Base-by-base conservation (phyloP, 2,329 filamentous ascomycete genomes). In the Trichoderma asperellum region DNA sequence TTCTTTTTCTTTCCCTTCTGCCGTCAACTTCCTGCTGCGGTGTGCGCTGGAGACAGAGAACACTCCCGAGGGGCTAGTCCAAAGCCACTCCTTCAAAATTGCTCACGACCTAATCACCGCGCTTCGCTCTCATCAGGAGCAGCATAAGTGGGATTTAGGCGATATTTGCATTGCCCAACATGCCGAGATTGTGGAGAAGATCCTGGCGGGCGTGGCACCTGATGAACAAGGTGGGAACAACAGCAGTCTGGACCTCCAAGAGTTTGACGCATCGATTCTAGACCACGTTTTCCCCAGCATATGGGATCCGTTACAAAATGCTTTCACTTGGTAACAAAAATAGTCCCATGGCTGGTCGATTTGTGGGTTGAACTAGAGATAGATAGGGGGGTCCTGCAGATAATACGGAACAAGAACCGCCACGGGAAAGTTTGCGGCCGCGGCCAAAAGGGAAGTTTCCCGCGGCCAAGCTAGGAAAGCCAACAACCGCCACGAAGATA, bases 121-220 rank as follows among this genome's bases (percentile, higher is more conserved):
- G 1, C 75, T 87, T 16, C 78, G 77, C 14, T 70, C 72, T 0
- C 82, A 85, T 56, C 80, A 79, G 2, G 76, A 81, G 21, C 74
- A 77, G 5, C 76, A 75, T 55, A 76, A 73, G 0, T 87, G 85
- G 85, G 85, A 87, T 70, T 75, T 87, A 1, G 84, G 79, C 0
- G 84, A 86, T 59, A 79, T 84, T 5, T 86, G 84, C 70, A 74
- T 87, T 1, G 78, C 80, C 0, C 82, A 85, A 59, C 82, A 85
- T 70, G 75, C 78, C 6, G 83, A 85, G 12, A 74, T 85, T 14
- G 77, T 86, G 0, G 82, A 86, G 35, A 85, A 81, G 72, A 74
- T 84, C 2, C 70, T 80, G 11, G 74, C 75, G 5, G 76, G 78
- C 49, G 74, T 72, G 5, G 73, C 32, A 16, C 71, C 73, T 5